phyloP scores from a whole-genome alignment of 345 rosid species.

The Anacardium occidentale region DNA sequence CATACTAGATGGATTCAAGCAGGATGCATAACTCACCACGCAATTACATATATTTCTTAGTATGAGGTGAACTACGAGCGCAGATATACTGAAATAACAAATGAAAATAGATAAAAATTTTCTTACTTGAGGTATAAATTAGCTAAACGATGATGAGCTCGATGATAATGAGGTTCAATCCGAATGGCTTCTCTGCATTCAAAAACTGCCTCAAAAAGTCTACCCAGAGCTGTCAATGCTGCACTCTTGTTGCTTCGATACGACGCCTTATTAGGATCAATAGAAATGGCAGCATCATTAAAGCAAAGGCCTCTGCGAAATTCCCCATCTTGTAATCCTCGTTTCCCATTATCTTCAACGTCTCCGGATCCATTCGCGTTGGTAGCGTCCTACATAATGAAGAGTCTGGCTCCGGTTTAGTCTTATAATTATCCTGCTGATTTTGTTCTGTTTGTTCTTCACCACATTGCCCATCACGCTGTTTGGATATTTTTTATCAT shows the following conservation, averaged over 20 bases:
- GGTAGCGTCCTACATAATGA: slow-evolving; percentile 85
- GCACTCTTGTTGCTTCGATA: slow-evolving; percentile 94
- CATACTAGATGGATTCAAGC: no score
- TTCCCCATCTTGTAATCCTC: slow-evolving; percentile 96
- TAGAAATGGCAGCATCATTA: slow-evolving; percentile 90
- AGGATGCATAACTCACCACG: no score
- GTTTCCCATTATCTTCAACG: slow-evolving; percentile 88
- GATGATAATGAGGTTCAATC: slow-evolving; percentile 78
- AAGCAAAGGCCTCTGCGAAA: slow-evolving; percentile 78
- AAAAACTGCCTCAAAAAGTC: slow-evolving; percentile 79
- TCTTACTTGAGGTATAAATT: slow-evolving; percentile 74
- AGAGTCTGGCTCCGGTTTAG: slow-evolving; percentile 19
- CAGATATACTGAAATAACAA: background rate
- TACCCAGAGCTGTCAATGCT: slow-evolving; percentile 80
- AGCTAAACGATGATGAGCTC: slow-evolving; percentile 94
- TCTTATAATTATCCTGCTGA: slow-evolving; percentile 3
- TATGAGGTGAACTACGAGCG: background rate
- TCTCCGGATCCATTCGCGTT: slow-evolving; percentile 94
- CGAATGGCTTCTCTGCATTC: slow-evolving; percentile 92
- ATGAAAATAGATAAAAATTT: background rate
- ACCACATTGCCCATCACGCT: slow-evolving; percentile 54
- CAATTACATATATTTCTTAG: no score
- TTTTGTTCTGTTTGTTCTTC: slow-evolving; percentile 31
- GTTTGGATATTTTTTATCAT: slow-evolving; percentile 37
- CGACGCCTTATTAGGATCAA: slow-evolving; percentile 83